phyloP scores from a whole-genome alignment of 202 grass and related monocot genomes.

The Cymbopogon flexuosus region DNA sequence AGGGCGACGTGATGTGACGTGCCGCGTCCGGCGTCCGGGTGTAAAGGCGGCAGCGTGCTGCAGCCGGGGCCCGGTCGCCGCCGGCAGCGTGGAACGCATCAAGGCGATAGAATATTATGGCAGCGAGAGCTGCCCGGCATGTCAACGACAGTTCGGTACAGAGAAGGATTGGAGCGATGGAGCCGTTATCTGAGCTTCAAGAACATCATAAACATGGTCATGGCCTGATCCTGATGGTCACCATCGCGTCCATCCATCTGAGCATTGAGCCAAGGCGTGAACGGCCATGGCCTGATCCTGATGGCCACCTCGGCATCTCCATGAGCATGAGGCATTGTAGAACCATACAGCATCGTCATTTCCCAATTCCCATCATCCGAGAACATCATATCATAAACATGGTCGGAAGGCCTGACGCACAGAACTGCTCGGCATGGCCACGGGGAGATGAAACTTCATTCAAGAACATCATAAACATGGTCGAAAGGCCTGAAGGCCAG shows the following conservation, averaged over 20 bases:
- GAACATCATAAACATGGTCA: too few relatives aligned
- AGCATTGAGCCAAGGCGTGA: neutral
- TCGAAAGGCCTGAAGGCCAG: neutral
- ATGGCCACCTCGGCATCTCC: neutral
- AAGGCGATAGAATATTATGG: neutral
- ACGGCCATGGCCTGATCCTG: neutral
- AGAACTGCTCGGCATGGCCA: neutral
- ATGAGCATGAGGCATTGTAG: neutral
- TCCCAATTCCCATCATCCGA: neutral
- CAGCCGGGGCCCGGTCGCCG: neutral
- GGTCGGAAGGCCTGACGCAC: neutral
- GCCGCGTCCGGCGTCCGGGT: neutral
- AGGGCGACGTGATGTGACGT: constrained; percentile 1
- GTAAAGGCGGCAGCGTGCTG: neutral
- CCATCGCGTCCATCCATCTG: neutral
- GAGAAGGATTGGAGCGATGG: neutral
- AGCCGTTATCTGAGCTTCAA: neutral
- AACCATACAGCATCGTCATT: neutral
- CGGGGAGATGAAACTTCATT: neutral
- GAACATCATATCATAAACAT: neutral
- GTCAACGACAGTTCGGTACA: neutral
- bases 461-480: neutral
- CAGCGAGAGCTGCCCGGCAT: neutral
- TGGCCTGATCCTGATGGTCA: neutral
- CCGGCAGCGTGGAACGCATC: neutral